Conservation (phyloP, 495 filamentous ascomycete species). For the Elaphomyces granulatus region DNA sequence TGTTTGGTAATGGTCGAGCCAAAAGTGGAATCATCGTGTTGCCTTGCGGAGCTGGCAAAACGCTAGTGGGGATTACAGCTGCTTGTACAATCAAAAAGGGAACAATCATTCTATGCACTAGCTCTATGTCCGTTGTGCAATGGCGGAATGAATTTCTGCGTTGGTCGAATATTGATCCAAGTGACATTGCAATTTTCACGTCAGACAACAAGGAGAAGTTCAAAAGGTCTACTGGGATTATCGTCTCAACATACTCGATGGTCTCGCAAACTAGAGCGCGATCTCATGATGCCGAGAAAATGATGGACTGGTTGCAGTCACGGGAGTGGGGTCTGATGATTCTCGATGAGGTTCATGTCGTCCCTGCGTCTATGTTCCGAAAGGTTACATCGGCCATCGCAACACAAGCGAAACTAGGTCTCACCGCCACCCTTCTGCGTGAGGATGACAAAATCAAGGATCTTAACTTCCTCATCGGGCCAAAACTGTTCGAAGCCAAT, state of each 20-base stretch:
- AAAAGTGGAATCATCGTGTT: constrained; percentile 96
- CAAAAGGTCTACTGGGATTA: constrained; percentile 77
- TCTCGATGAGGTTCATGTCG: constrained; percentile 96
- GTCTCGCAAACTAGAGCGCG: constrained; percentile 75
- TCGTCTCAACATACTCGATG: constrained; percentile 98
- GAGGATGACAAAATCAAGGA: constrained; percentile 98
- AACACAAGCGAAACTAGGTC: constrained; percentile 88
- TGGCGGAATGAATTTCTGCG: constrained; percentile 94
- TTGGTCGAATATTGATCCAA: constrained; percentile 93
- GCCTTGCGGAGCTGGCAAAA: constrained; percentile 95
- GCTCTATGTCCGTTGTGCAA: constrained; percentile 94
- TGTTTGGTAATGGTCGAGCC: constrained; percentile 96
- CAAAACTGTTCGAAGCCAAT: constrained; percentile 95
- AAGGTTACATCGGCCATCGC: constrained; percentile 84
- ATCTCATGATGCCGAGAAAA: constrained; percentile 86
- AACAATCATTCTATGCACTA: constrained; percentile 87
- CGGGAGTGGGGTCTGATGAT: constrained; percentile 98
- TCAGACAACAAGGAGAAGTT: constrained; percentile 88
- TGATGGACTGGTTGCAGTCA: constrained; percentile 89
- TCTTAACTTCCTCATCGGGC: constrained; percentile 94
- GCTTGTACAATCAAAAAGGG: constrained; percentile 97
- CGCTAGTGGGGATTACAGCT: constrained; percentile 89
- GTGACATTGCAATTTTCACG: constrained; percentile 89
- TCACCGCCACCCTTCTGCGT: constrained; percentile 86
- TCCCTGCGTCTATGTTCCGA: constrained; percentile 89